Evolutionary conservation across 2,329 filamentous ascomycete species (phyloP).

Genomic region (Sclerotiophoma versabilis): DNA sequence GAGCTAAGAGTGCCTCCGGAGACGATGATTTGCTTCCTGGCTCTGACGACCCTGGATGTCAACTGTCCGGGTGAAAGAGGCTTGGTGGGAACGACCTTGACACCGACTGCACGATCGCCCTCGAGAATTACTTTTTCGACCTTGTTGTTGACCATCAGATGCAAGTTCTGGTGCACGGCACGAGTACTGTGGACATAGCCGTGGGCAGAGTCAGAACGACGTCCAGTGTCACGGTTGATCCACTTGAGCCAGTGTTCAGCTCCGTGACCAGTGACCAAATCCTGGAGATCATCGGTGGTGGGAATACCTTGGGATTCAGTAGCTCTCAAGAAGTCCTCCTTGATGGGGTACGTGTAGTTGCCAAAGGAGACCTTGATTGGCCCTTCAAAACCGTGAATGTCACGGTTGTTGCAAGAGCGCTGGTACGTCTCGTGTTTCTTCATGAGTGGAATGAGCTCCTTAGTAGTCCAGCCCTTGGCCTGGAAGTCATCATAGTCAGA

Average conservation of each 20-base stretch:
- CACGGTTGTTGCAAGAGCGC: constrained; percentile 59
- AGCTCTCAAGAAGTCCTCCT: constrained; percentile 79
- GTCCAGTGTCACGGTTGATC: constrained; percentile 76
- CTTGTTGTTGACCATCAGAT: constrained; percentile 77
- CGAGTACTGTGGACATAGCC: constrained; percentile 80
- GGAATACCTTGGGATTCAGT: constrained; percentile 77
- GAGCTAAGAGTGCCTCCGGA: constrained; percentile 76
- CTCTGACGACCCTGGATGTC: constrained; percentile 66
- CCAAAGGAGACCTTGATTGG: constrained; percentile 83
- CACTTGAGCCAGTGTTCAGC: constrained; percentile 87
- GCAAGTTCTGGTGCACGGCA: constrained; percentile 72
- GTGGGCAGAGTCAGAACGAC: constrained; percentile 78
- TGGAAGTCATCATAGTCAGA: constrained; percentile 82
- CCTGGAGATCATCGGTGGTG: constrained; percentile 77
- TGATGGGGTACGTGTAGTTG: constrained; percentile 82
- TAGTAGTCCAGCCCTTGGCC: constrained; percentile 78
- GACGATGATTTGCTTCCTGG: constrained; percentile 77
- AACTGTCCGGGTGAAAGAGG: constrained; percentile 64
- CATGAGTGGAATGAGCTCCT: constrained; percentile 78
- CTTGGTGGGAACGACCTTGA: constrained; percentile 75
- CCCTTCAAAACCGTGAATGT: constrained; percentile 78
- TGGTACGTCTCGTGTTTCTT: constrained; percentile 84
- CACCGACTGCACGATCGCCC: constrained; percentile 73
- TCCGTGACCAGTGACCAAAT: constrained; percentile 71
- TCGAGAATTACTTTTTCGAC: constrained; percentile 79